Base-by-base conservation (phyloP, 139 green algal genomes). In the Yamagishiella unicocca region DNA sequence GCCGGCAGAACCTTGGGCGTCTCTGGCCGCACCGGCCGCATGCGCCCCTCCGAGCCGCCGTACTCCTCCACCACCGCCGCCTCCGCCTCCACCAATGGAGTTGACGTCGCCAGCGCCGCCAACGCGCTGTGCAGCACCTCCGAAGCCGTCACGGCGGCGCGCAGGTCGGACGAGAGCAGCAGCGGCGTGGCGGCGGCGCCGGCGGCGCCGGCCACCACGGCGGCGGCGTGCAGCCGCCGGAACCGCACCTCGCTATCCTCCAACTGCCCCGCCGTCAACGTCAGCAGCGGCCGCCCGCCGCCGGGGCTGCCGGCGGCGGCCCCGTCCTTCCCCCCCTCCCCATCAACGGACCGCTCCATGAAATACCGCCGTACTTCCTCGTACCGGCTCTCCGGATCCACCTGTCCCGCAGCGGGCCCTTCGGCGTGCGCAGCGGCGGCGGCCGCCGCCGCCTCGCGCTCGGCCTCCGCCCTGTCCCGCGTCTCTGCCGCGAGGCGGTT, bases 1-100 rank as follows among this genome's bases (percentile, higher is more conserved):
- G 84, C 89, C 29, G 95, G 95, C 54, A 98, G 92, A 89, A 97
- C 81, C 61, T 90, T 89, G 0, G 93, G 92, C 24, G 88, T 89
- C 12, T 94, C 87, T 19, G 95, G 93, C 55, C 88, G 79, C 5
- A 91, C 85, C 22, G 91, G 93, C 71, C 88, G 83, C 79, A 86
- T 54, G 25, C 76, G 62, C 31, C 19, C 77, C 68, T 81, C 83
- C 62, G 83, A 17, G 17, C 80, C 76, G 33, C 76, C 37, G 31
- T 90, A 85, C 46, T 83, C 45, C 40, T 89, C 83, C n/a, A 95
- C 54, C 70, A 94, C 61, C 17, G 46, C 72, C 24, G 82, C 83
- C 73, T 89, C 90, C 29, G 31, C 83, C 25, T 87, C 86, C n/a
- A 96, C 40, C 37, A 85, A 85, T 0, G 77, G 45, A 9, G 72